Base-by-base conservation (phyloP, 345 rosid species). In the Citrus mangshanensis region DNA sequence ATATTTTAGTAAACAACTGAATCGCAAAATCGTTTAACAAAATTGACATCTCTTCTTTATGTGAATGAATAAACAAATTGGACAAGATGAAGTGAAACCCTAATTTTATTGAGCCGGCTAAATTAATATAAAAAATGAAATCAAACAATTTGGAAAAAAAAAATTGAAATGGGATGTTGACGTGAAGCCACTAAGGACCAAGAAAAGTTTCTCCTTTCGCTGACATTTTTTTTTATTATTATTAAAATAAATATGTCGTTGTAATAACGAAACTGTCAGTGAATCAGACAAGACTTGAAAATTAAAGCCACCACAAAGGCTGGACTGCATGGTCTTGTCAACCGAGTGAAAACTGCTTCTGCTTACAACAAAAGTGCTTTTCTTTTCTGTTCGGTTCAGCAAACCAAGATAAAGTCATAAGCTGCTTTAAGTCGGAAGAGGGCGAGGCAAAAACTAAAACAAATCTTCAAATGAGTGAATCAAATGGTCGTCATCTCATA, bases 241-340 rank as follows among this genome's bases (percentile, higher is more conserved):
- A 54, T 54, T 16, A 54, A 54, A 54, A 18, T 54, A 18, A 54
- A 54, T 5, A 16, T 54, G 58, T 54, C 21, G 2, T 18, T 51
- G 24, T 63, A 28, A 30, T 71, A 71, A 70, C 61, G 61, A 55
- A 72, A 19, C 18, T 32, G 75, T 72, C 75, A 72, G 75, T 55
- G 59, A 30, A 9, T 72, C 62, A n/a, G 75, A 55, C 46, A 72
- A 55, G 49, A 7, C 46, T 3, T 22, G 6, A 28, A 55, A 28
- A 46, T 46, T 12, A 46, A 19, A 19, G 32, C 37, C 34, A 14
- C 64, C 5, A 28, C 58, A 24, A 40, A n/a, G 55, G 55, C 13
- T 68, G 32, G 72, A 2, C 25, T 37, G 28, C 21, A 2, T 2
- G 32, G 56, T 25, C 56, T 68, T 68, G 56, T 68, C 72, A 68